A percentile compares a stretch with the other conserved stretches of the same genome.
Conservation (phyloP, 345 rosid species). For the Clarkia xantiana region DNA sequence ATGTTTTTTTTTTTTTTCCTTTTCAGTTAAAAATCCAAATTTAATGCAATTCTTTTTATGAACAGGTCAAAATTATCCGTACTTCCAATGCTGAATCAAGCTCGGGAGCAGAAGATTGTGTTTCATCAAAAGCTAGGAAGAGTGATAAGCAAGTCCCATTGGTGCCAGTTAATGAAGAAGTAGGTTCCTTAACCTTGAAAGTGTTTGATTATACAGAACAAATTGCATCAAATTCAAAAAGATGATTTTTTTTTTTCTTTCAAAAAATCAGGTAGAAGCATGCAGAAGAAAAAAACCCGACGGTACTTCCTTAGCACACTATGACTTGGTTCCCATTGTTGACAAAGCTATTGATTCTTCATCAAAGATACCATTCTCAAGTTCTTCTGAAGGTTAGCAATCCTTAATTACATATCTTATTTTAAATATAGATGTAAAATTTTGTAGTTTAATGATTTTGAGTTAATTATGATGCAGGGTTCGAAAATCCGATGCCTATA, state of each 20-base stretch:
- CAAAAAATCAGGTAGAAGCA: conserved; percentile 39
- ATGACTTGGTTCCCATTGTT: conserved; percentile 92
- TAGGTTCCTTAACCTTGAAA: conserved; percentile 13
- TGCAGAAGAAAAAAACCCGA: conserved; percentile 45
- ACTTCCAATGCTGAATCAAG: conserved; percentile 96
- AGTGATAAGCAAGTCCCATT: conserved; percentile 61
- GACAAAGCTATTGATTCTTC: conserved; percentile 87
- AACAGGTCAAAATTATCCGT: conserved; percentile 75
- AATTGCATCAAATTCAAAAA: background rate
- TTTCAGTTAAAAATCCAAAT: too few relatives aligned
- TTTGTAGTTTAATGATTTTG: background rate
- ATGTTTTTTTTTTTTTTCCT: conserved; percentile 8
- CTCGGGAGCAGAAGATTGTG: conserved; percentile 88
- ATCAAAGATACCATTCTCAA: conserved; percentile 50
- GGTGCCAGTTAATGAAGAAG: conserved; percentile 97
- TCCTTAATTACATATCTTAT: too few relatives aligned
- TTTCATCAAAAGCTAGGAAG: conserved; percentile 74
- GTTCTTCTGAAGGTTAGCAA: conserved; percentile 44
- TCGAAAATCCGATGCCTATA: conserved; percentile 28
- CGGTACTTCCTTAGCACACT: conserved; percentile 61
- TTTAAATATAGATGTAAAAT: too few relatives aligned
- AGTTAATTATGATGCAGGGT: conserved; percentile 21
- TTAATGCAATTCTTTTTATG: conserved; percentile 4
- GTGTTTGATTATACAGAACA: too few relatives aligned
- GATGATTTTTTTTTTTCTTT: background rate